Evolutionary conservation across 805 yeast species (phyloP), one percentile per base, ranked within the genome.

Genomic region (Yarrowia sp.): DNA sequence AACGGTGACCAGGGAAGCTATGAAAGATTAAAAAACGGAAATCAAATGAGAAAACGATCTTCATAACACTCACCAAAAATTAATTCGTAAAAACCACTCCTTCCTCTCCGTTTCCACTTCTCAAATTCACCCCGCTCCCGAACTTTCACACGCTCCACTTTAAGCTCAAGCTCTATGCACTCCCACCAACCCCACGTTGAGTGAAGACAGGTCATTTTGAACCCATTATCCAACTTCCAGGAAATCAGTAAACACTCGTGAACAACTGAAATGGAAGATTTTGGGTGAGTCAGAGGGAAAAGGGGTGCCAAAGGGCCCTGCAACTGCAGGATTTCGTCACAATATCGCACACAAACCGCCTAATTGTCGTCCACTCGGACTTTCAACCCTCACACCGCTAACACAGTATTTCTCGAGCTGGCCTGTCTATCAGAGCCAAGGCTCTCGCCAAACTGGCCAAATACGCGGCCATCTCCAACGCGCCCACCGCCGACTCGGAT

Each of bases 371-470:
- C n/a, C 35, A 10, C 15, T 48, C 36, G n/a, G 52, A 48, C 35
- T 8, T 46, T 12, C 52, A 14, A 9, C 52, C 36, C 40, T 32
- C 55, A 15, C 40, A 12, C 4, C 26, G n/a, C 61, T 65, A 65
- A 65, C 67, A 8, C 43, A 80, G 83, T 3, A 71, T 81, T 32
- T 75, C 82, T 16, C 75, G 82, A 48, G 75, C 74, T 8, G 61
- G 65, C 19, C 53, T 65, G 26, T 74, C 81, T 10, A 74, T 82
- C 19, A 74, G 83, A 48, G 77, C 79, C 15, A 74, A 71, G 40
- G 83, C 83, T 5, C 75, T 82, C 53, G 76, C 77, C 52, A 78
- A 75, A 70, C 71, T 82, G 69, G 82, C 83, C 1, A 19, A 53
- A 7, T 61, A 76, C n/a, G 74, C 81, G 16, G 80, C 77, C 19